phyloP scores from a whole-genome alignment of 169 alveolate genomes.

The Fabrea salina region DNA sequence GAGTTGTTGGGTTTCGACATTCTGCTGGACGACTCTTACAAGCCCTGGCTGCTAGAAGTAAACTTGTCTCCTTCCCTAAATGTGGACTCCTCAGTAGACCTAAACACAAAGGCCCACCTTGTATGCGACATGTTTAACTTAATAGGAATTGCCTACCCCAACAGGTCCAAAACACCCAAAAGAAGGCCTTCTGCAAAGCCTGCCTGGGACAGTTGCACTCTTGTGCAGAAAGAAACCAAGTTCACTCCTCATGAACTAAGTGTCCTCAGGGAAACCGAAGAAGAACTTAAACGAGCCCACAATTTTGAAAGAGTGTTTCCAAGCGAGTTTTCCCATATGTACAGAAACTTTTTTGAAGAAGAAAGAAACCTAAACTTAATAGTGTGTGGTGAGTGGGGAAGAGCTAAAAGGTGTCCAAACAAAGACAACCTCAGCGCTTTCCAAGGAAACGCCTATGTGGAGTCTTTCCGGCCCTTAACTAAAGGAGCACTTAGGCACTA shows the following conservation, averaged over 20 bases:
- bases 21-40: constrained; percentile 65
- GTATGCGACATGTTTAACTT: constrained; percentile 66
- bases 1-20: constrained; percentile 80
- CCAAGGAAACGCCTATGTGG: not conserved
- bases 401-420: not conserved
- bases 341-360: constrained; percentile 16
- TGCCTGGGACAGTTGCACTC: no score
- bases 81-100: constrained; percentile 66
- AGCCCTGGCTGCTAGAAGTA: constrained; percentile 86
- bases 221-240: no score
- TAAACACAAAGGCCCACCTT: constrained; percentile 54
- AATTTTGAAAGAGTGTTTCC: constrained; percentile 34
- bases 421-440: not conserved
- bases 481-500: no score
- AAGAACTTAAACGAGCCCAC: constrained; percentile 8
- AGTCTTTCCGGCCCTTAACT: not conserved
- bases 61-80: constrained; percentile 83
- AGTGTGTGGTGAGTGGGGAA: not conserved
- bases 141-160: constrained; percentile 37
- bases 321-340: not conserved
- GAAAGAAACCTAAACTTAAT: constrained; percentile 13
- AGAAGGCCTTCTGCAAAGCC: no score
- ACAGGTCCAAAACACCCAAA: no score
- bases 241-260: not conserved
- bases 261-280: constrained; percentile 12